Percentiles rank a stretch among this genome's conserved stretches.
Evolutionary conservation across 257 asterid genomes (phyloP).

Genomic region (Echites panduratus): DNA sequence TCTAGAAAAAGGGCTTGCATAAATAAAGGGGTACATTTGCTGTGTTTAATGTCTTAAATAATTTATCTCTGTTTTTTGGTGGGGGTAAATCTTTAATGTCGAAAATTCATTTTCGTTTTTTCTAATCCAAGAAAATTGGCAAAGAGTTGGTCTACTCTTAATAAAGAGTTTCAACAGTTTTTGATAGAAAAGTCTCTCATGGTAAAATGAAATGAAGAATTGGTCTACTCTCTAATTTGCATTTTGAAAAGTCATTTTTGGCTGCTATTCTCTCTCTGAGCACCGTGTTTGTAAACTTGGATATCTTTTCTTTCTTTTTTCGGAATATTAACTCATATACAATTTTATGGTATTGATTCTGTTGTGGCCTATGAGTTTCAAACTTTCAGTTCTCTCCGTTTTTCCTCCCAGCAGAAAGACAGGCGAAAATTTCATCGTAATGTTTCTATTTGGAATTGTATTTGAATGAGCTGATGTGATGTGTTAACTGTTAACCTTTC

Average conservation of each 20-base stretch:
- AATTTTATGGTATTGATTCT: slow-evolving; percentile 22
- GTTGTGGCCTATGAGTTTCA: slow-evolving; percentile 1
- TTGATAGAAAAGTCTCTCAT: not conserved
- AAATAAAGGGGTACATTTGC: not conserved
- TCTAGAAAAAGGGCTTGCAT: not conserved
- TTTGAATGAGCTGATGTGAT: slow-evolving; percentile 28
- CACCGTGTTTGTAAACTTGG: not conserved
- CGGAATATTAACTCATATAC: not conserved
- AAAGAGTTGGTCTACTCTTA: too few relatives aligned
- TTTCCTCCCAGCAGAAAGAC: slow-evolving; percentile 22
- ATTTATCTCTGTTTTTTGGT: too few relatives aligned
- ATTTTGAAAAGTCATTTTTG: not conserved
- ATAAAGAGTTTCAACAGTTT: not conserved
- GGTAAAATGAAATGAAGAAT: not conserved
- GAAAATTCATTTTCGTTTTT: not conserved
- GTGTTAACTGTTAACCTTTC: slow-evolving; percentile 8
- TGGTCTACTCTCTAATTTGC: too few relatives aligned
- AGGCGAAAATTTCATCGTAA: slow-evolving; percentile 19
- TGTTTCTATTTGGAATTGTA: slow-evolving; percentile 26
- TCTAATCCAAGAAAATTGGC: not conserved
- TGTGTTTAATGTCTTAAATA: too few relatives aligned
- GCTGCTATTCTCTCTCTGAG: not conserved
- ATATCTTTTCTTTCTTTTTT: not conserved
- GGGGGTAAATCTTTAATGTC: not conserved
- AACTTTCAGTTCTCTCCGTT: slow-evolving; percentile 32